Conservation (phyloP, 805 yeast genomes). For the Teunomyces cretensis region DNA sequence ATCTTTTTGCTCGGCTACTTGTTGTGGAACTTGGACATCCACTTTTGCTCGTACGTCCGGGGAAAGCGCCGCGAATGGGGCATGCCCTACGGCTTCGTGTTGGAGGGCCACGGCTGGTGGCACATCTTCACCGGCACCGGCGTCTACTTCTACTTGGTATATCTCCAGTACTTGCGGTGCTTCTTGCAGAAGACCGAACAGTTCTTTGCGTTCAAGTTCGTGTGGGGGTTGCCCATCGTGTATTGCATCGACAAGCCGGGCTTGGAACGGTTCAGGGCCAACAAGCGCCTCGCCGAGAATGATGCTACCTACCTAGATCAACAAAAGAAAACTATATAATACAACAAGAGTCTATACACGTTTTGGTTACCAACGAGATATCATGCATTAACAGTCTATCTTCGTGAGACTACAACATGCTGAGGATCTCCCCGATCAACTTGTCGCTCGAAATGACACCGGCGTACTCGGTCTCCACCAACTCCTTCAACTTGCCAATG, state of each 20-base stretch:
- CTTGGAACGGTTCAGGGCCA: conserved; percentile 16
- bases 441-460: conserved; percentile 27
- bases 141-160: conserved; percentile 80
- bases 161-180: conserved; percentile 71
- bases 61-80: conserved; percentile 63
- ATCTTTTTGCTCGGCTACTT: conserved; percentile 73
- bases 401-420: too few species aligned
- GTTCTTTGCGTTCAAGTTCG: conserved; percentile 58
- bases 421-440: conserved; percentile 47
- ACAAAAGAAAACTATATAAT: conserved; percentile 13
- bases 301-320: conserved; percentile 3
- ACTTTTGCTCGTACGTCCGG: conserved; percentile 64
- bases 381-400: too few species aligned
- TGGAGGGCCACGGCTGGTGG: conserved; percentile 99
- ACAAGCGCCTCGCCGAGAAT: conserved; percentile 15
- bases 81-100: conserved; percentile 78
- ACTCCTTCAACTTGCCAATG: conserved; percentile 33
- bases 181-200: conserved; percentile 59
- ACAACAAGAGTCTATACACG: too few species aligned
- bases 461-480: conserved; percentile 27
- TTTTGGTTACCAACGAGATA: too few species aligned
- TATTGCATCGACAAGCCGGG: conserved; percentile 24
- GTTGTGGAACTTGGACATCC: conserved; percentile 88
- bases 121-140: conserved; percentile 85
- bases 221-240: conserved; percentile 41